phyloP scores from a whole-genome alignment of 148 eudicot species.

The Pouteria glomerata region DNA sequence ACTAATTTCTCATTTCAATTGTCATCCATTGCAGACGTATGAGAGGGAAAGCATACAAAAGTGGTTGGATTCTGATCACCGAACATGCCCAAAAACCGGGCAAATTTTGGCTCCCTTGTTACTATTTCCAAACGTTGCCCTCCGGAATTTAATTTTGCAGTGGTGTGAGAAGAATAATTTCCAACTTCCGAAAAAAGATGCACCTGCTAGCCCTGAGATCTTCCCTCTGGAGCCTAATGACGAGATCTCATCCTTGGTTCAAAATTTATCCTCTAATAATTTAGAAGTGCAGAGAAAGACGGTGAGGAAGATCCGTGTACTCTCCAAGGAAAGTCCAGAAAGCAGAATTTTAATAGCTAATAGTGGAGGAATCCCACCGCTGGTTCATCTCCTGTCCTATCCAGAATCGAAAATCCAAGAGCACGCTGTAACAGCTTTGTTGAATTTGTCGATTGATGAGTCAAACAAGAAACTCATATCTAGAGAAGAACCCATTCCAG shows the following conservation, averaged over 20 bases:
- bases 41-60: constrained; percentile 70
- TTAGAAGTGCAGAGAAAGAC: constrained; percentile 59
- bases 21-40: constrained; percentile 41
- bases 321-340: constrained; percentile 68
- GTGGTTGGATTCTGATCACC: constrained; percentile 38
- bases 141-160: constrained; percentile 59
- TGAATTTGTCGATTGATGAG: constrained; percentile 72
- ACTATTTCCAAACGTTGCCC: constrained; percentile 66
- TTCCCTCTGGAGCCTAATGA: constrained; percentile 26
- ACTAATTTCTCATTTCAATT: constrained; percentile 1
- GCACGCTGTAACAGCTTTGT: constrained; percentile 68
- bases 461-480: constrained; percentile 69
- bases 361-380: constrained; percentile 57
- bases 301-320: constrained; percentile 50
- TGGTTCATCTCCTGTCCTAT: constrained; percentile 49
- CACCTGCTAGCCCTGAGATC: constrained; percentile 7
- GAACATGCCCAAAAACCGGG: constrained; percentile 26
- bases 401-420: constrained; percentile 69
- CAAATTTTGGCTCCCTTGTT: constrained; percentile 45
- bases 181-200: constrained; percentile 31
- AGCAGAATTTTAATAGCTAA: constrained; percentile 60
- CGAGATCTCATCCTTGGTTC: constrained; percentile 34
- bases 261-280: constrained; percentile 38
- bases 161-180: constrained; percentile 76
- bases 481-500: constrained; percentile 45